A percentile compares a stretch with the other conserved stretches of the same genome.
Evolutionary conservation across 2,329 filamentous ascomycete species (phyloP).

Genomic region (Fusarium beomiforme): DNA sequence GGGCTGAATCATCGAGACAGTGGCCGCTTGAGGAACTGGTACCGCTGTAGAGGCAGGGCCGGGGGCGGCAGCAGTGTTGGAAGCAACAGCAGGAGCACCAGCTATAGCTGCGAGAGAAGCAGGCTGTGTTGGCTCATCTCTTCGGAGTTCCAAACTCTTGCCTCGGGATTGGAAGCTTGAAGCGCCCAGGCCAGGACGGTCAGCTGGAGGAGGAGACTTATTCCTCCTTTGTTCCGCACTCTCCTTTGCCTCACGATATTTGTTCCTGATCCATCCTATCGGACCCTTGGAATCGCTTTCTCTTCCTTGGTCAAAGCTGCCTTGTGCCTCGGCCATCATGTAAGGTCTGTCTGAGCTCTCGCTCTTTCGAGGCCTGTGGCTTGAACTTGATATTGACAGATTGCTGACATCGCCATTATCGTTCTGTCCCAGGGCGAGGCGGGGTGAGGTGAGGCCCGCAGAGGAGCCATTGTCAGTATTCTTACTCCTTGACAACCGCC

Average conservation of each 20-base stretch:
- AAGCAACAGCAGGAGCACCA: slow-evolving; percentile 9
- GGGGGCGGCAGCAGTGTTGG: slow-evolving; percentile 4
- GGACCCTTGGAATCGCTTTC: slow-evolving; percentile 62
- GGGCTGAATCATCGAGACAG: slow-evolving; percentile 17
- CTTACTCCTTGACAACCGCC: slow-evolving; percentile 74
- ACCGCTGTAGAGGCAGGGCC: background rate
- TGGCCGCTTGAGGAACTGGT: slow-evolving; percentile 13
- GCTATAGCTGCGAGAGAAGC: slow-evolving; percentile 21
- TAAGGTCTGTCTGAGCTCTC: slow-evolving; percentile 60
- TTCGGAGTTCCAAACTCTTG: slow-evolving; percentile 60
- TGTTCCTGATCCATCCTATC: slow-evolving; percentile 68
- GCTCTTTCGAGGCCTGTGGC: slow-evolving; percentile 59
- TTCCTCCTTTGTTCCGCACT: slow-evolving; percentile 63
- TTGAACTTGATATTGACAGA: slow-evolving; percentile 73
- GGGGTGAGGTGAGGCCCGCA: slow-evolving; percentile 55
- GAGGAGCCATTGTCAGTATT: slow-evolving; percentile 65
- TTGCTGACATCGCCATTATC: slow-evolving; percentile 72
- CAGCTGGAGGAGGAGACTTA: slow-evolving; percentile 65
- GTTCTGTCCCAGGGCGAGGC: slow-evolving; percentile 67
- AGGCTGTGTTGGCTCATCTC: slow-evolving; percentile 43
- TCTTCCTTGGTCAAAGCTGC: slow-evolving; percentile 50
- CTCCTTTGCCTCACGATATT: slow-evolving; percentile 69
- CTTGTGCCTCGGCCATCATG: slow-evolving; percentile 52
- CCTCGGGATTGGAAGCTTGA: slow-evolving; percentile 51
- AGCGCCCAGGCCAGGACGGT: slow-evolving; percentile 41